Evolutionary conservation across 2,329 filamentous ascomycete genomes (phyloP), one percentile per base, ranked within the genome.

Genomic region (Cladobotryum mycophilum): DNA sequence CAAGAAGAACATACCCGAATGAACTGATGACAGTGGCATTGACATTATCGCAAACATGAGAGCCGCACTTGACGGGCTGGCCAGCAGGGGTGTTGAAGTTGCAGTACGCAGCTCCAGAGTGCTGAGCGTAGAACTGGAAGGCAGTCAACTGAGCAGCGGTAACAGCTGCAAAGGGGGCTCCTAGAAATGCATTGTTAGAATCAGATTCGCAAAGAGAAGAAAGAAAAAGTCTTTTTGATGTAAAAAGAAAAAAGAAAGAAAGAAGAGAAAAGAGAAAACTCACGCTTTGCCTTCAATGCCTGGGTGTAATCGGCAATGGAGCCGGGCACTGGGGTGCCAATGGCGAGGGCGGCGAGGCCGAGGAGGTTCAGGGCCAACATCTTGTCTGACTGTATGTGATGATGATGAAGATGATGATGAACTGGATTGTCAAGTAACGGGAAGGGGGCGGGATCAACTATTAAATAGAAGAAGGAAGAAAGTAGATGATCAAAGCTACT

Each of bases 41-140:
- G 25, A 80, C 67, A 12, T 65, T 60, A 2, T 72, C 67, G 54
- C 80, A 82, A 43, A 62, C 65, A 47, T 65, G 55, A 9, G 64
- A 60, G n/a, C 60, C 44, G 63, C 79, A 82, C 36, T 61, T 63
- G 17, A 82, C 57, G 14, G 55, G 42, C 8, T 68, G 56, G 30
- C 75, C 75, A 1, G 67, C 56, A 2, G 63, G 37, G 11, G 59
- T 64, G 3, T 71, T 61, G 47, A 63, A 70, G 63, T 81, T 81
- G 68, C 79, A 82, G 63, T 80, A 80, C 3, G 73, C 67, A 3
- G 78, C 75, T 2, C 67, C 72, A 3, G 78, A 65, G 56, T 79
- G 79, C 62, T 82, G 72, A 30, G 71, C 67, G 56, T 72, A 81
- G 59, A 76, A 74, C 46, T 69, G 59, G 54, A 81, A 66, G 51